A percentile compares a stretch with the other conserved stretches of the same genome.
phyloP scores from a whole-genome alignment of 1,284 basidiomycete species.

The Irpex sp. region DNA sequence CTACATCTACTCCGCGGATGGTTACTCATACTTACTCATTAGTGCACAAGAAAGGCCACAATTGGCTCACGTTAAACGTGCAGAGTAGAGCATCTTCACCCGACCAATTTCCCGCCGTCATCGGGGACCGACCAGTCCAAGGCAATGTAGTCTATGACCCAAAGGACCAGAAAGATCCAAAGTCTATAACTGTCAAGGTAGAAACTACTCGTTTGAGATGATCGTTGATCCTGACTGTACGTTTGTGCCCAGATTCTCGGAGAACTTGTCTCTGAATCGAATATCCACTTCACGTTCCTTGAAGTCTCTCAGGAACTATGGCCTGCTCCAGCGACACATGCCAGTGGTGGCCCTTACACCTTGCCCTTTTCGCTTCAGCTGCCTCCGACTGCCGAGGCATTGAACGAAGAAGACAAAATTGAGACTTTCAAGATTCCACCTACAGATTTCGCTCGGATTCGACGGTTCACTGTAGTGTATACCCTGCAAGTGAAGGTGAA shows the following conservation, averaged over 20 bases:
- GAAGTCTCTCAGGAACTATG: neutral
- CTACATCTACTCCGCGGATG: neutral
- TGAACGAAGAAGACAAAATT: neutral
- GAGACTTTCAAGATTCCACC: neutral
- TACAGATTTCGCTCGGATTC: neutral
- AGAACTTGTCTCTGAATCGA: neutral
- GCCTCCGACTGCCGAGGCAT: neutral
- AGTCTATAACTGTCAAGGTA: neutral
- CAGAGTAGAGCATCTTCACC: neutral
- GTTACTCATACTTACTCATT: neutral
- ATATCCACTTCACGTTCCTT: neutral
- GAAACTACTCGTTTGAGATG: neutral
- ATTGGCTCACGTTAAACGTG: slow-evolving; percentile 1
- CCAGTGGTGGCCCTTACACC: too few species aligned
- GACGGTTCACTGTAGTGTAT: neutral
- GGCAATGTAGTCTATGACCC: slow-evolving; percentile 1
- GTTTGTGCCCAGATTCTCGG: neutral
- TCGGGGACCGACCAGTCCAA: neutral
- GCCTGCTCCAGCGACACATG: neutral
- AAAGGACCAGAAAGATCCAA: neutral
- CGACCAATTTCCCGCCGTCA: neutral
- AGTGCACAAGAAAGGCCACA: neutral
- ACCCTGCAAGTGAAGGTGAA: neutral
- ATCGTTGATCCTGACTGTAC: neutral
- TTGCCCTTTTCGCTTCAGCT: neutral